Evolutionary conservation across 768 basidiomycete genomes (phyloP).

Genomic region (Filobasidium floriforme): DNA sequence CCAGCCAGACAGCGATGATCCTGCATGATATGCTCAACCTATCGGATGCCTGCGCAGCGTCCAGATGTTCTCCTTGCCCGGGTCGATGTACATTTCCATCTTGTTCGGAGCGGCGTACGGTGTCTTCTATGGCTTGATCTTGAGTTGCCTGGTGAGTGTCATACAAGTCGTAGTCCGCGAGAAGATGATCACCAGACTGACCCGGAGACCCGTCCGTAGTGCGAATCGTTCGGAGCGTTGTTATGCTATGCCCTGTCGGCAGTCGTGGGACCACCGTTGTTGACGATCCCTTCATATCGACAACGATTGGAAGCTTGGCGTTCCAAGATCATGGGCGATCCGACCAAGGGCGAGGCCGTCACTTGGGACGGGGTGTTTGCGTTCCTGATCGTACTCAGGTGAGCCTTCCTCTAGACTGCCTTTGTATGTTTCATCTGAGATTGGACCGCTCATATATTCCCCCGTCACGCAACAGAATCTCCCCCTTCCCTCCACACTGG

Average conservation of each 20-base stretch:
- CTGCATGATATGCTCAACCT: too few species aligned
- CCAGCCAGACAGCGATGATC: not conserved
- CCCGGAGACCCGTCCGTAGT: conserved; percentile 44
- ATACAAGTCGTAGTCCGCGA: not conserved
- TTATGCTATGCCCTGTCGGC: conserved; percentile 89
- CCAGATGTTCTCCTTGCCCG: conserved; percentile 92
- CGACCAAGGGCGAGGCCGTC: conserved; percentile 53
- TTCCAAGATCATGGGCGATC: conserved; percentile 66
- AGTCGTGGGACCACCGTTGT: conserved; percentile 82
- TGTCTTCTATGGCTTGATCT: conserved; percentile 69
- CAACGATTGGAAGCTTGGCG: conserved; percentile 74
- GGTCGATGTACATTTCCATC: conserved; percentile 96
- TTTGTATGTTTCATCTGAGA: not conserved
- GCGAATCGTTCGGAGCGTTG: conserved; percentile 81
- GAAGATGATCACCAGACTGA: not conserved
- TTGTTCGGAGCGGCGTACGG: conserved; percentile 95
- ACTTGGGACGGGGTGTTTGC: conserved; percentile 57
- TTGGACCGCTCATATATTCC: not conserved
- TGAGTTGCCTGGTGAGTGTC: conserved; percentile 64
- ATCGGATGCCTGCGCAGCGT: conserved; percentile 51
- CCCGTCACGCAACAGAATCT: conserved; percentile 54
- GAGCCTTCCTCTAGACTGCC: conserved; percentile 5
- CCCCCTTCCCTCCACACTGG: conserved; percentile 87
- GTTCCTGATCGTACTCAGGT: conserved; percentile 76
- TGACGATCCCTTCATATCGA: conserved; percentile 78